phyloP scores from a whole-genome alignment of 768 basidiomycete species.

The Lactarius deliciosus region DNA sequence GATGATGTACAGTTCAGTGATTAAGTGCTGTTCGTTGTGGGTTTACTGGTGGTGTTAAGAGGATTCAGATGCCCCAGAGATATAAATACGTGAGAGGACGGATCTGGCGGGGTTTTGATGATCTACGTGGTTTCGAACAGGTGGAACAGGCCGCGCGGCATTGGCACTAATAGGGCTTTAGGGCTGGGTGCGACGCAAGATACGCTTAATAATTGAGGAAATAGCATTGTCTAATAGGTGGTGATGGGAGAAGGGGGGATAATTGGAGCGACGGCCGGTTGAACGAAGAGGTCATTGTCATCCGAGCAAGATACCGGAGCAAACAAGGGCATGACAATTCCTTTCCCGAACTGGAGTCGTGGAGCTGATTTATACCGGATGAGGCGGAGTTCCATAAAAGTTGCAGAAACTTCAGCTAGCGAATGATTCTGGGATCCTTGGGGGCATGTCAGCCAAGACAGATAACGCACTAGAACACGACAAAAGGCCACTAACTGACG shows the following conservation, averaged over 20 bases:
- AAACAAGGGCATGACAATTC: neutral
- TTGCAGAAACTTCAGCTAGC: neutral
- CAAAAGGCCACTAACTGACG: neutral
- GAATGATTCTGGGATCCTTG: neutral
- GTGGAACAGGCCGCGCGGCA: too few relatives aligned
- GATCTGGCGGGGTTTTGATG: neutral
- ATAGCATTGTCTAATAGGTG: neutral
- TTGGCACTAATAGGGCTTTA: neutral
- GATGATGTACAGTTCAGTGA: neutral
- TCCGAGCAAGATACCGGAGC: neutral
- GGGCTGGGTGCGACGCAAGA: neutral
- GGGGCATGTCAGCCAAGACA: neutral
- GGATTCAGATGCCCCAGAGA: neutral
- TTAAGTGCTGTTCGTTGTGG: neutral
- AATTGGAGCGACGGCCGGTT: neutral
- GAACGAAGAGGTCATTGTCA: neutral
- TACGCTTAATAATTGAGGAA: neutral
- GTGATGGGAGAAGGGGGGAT: neutral
- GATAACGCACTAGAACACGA: neutral
- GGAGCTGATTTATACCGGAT: neutral
- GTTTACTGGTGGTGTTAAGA: neutral
- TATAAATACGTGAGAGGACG: neutral
- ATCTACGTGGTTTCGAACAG: too few relatives aligned
- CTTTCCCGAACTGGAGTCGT: neutral
- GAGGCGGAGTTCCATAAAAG: neutral